Base-by-base conservation (phyloP, 2,329 filamentous ascomycete species). In the Ophiostoma pallidulum region DNA sequence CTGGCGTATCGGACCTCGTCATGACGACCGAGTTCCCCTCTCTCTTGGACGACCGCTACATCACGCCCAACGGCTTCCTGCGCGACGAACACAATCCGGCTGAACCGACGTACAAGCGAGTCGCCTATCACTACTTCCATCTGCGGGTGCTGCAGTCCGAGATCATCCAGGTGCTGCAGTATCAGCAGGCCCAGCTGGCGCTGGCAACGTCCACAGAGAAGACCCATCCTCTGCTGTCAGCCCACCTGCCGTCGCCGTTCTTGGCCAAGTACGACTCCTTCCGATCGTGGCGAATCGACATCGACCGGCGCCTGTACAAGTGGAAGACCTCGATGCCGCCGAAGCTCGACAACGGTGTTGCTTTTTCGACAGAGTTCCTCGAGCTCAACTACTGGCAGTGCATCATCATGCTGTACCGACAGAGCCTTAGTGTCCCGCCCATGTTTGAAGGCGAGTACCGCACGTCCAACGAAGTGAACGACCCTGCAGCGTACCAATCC, bases 311-410 rank as follows among this genome's bases (percentile, higher is more conserved):
- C 32, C 66, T 97, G 36, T 82, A 80, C 55, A 81, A 91, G 56
- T 97, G 91, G 92, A 92, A 91, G 62, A 80, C 82, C 24, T 81
- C 80, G 5, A 84, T 89, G 1, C 92, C 91, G 0, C 82, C 77
- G 0, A 82, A 84, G 53, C 67, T 77, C 19, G 80, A 92, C 49
- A 94, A 87, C 0, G 90, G 90, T 1, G 92, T 97, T 3, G 80
- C 80, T 4, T 97, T 97, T 62, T 89, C 86, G 0, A 81, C 86
- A 1, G 84, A 95, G 48, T 95, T 97, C 58, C 67, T 96, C 4
- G 88, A 96, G 58, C 74, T 97, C 51, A 97, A 97, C 64, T 97
- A 97, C 65, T 97, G 91, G 90, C 91, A 96, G 63, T 88, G 89
- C 4, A 82, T 97, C 51, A 94, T 96, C 56, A 89, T 96, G 83